Conservation (phyloP, 176 grass and related monocot genomes). For the Olyra latifolia region DNA sequence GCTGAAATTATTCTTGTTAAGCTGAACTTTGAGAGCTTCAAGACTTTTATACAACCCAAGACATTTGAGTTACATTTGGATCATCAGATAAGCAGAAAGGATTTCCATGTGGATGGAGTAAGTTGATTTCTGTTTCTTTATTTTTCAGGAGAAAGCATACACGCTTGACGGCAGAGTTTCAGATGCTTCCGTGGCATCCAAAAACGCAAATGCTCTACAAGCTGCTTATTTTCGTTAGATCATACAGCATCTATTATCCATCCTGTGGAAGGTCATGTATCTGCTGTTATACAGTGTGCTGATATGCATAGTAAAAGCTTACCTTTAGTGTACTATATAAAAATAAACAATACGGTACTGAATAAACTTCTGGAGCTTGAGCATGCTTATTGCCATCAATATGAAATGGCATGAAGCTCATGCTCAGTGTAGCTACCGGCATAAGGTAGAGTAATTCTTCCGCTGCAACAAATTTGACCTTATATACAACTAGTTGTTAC, state of each 20-base stretch:
- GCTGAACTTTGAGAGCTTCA: too few relatives aligned
- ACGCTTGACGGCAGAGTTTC: conserved; percentile 32
- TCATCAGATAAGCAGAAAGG: not conserved
- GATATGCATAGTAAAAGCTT: not conserved
- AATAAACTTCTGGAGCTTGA: not conserved
- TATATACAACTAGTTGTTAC: too few relatives aligned
- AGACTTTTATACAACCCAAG: not conserved
- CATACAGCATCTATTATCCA: not conserved
- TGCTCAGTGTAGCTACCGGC: not conserved
- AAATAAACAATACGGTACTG: not conserved
- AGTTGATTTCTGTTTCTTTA: not conserved
- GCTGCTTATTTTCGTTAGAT: conserved; percentile 26
- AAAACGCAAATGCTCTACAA: conserved; percentile 51
- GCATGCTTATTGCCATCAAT: not conserved
- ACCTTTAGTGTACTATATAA: not conserved
- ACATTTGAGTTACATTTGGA: not conserved
- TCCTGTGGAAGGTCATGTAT: not conserved
- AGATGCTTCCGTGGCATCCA: conserved; percentile 43
- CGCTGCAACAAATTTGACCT: too few relatives aligned
- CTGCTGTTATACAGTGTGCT: not conserved
- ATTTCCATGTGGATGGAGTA: not conserved
- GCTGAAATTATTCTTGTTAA: not conserved
- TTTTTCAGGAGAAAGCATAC: conserved; percentile 53
- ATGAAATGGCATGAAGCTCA: not conserved
- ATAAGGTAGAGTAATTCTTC: too few relatives aligned